These are phyloP conservation scores for Penicillium sclerotigenum DNA, from an alignment of 2,329 filamentous ascomycete genomes.

Conservation along the genomic window DNA sequence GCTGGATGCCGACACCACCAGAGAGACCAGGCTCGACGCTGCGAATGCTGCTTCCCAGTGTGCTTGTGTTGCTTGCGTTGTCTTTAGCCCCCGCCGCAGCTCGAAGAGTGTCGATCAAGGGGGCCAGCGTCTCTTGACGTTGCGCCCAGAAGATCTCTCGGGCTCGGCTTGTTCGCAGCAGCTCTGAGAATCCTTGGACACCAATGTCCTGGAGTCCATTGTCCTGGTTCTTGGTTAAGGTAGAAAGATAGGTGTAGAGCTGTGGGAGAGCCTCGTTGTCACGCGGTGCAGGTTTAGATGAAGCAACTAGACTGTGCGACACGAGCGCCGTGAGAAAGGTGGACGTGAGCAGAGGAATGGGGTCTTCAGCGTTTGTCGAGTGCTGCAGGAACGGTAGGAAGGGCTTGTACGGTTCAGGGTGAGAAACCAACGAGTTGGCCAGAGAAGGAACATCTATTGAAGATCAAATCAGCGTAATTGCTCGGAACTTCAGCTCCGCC, in stretches of 20 bases:
- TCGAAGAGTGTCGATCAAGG: conserved; percentile 75
- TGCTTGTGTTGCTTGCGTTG: conserved; percentile 61
- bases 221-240: conserved; percentile 79
- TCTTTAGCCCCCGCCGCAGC: conserved; percentile 72
- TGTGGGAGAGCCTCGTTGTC: conserved; percentile 75
- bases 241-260: conserved; percentile 81
- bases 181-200: conserved; percentile 81
- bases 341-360: conserved; percentile 84
- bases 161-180: conserved; percentile 71
- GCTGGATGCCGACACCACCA: conserved; percentile 83
- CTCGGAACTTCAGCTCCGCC: background rate
- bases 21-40: conserved; percentile 61
- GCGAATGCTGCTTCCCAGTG: conserved; percentile 59
- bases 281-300: conserved; percentile 58
- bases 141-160: conserved; percentile 89
- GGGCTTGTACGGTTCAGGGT: conserved; percentile 68
- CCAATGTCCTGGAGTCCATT: conserved; percentile 92
- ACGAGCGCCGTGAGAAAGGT: conserved; percentile 81
- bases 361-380: conserved; percentile 77
- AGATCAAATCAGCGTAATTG: background rate
- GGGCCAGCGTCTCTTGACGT: conserved; percentile 75
- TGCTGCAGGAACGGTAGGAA: conserved; percentile 82
- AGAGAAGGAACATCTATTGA: conserved; percentile 72
- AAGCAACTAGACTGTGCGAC: conserved; percentile 58
- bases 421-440: conserved; percentile 70